Conservation (phyloP, 345 rosid genomes). For the Salix exigua region DNA sequence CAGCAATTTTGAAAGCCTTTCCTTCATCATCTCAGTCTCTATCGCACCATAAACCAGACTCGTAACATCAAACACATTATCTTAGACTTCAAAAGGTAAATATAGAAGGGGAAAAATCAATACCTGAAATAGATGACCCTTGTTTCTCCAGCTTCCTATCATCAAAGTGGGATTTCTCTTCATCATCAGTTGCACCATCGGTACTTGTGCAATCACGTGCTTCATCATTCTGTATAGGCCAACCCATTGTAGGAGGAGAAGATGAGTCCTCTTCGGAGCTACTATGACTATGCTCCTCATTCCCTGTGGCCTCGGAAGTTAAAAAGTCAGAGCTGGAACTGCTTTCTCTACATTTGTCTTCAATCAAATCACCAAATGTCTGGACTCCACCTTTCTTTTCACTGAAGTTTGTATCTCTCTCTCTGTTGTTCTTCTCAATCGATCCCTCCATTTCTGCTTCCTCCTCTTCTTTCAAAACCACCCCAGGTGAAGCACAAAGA, state of each 20-base stretch:
- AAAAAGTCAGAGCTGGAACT: slow-evolving; percentile 73
- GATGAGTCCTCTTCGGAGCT: slow-evolving; percentile 58
- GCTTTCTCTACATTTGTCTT: slow-evolving; percentile 55
- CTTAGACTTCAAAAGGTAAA: not conserved
- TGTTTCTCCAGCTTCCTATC: slow-evolving; percentile 41
- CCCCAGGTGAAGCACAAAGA: slow-evolving; percentile 37
- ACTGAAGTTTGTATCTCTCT: slow-evolving; percentile 20
- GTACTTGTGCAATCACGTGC: slow-evolving; percentile 44
- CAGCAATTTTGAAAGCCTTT: slow-evolving; percentile 84
- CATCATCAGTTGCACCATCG: slow-evolving; percentile 25
- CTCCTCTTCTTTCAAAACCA: slow-evolving; percentile 26
- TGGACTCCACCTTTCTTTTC: slow-evolving; percentile 31
- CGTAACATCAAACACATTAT: slow-evolving; percentile 9
- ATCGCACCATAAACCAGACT: slow-evolving; percentile 15
- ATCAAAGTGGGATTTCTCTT: slow-evolving; percentile 28
- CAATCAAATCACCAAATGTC: slow-evolving; percentile 50
- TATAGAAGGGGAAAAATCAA: slow-evolving; percentile 9
- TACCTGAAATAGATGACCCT: slow-evolving; percentile 61
- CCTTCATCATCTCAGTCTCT: slow-evolving; percentile 97
- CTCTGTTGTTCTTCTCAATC: slow-evolving; percentile 33
- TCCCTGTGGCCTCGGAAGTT: slow-evolving; percentile 56
- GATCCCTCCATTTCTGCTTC: slow-evolving; percentile 39
- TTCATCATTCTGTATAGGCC: slow-evolving; percentile 40
- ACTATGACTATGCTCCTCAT: slow-evolving; percentile 56
- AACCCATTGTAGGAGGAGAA: slow-evolving; percentile 50